Evolutionary conservation across 768 basidiomycete genomes (phyloP).

Genomic region (Polyporus arcularius): DNA sequence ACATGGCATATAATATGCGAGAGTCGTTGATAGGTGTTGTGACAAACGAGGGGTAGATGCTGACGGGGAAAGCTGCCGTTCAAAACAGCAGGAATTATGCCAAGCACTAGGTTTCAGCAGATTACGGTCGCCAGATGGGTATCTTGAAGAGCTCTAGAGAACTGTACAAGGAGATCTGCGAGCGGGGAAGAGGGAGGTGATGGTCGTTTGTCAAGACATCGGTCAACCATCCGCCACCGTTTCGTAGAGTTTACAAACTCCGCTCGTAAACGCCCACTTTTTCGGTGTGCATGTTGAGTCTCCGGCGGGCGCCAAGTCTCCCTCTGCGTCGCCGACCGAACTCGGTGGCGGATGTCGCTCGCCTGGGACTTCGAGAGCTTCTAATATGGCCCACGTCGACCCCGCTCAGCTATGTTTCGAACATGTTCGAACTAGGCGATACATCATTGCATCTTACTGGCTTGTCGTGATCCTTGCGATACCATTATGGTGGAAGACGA

Average conservation of each 20-base stretch:
- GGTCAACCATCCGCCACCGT: conserved; percentile 15
- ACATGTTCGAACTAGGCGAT: conserved; percentile 47
- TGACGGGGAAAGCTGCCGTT: neutral
- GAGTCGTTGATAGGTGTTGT: conserved; percentile 6
- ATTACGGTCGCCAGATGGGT: conserved; percentile 7
- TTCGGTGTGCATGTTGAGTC: neutral
- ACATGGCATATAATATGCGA: conserved; percentile 10
- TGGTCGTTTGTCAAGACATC: conserved; percentile 15
- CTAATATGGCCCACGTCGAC: conserved; percentile 36
- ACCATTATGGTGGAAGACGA: conserved; percentile 94
- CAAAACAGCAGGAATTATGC: conserved; percentile 3
- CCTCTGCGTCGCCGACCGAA: neutral
- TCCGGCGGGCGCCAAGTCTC: neutral
- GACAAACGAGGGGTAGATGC: conserved; percentile 9
- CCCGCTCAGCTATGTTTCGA: conserved; percentile 58
- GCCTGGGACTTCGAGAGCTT: conserved; percentile 1
- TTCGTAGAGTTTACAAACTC: conserved; percentile 1
- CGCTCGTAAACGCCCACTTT: neutral
- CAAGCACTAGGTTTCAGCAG: conserved; percentile 15
- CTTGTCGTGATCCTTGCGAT: conserved; percentile 70
- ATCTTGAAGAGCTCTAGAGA: conserved; percentile 16
- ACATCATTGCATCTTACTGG: conserved; percentile 79
- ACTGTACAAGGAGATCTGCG: conserved; percentile 10
- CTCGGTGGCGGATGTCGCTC: conserved; percentile 1
- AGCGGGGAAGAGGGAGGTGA: conserved; percentile 7